Evolutionary conservation across 495 filamentous ascomycete species (phyloP).

Genomic region (Podospora appendiculata): DNA sequence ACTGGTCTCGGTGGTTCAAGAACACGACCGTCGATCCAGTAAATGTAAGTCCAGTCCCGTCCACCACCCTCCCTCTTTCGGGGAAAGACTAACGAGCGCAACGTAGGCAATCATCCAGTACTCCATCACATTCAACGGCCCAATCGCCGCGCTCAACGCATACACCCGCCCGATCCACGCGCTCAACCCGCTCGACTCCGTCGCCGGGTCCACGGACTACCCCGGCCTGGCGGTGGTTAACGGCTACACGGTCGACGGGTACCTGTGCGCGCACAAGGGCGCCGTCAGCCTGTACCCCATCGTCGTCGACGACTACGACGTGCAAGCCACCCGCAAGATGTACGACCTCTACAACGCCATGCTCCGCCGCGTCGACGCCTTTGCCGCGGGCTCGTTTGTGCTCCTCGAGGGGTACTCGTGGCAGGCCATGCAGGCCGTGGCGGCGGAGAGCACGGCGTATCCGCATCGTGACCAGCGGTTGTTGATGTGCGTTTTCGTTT

Average conservation of each 20-base stretch:
- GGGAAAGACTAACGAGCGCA: neutral
- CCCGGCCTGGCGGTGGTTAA: conserved; percentile 34
- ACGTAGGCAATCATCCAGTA: neutral
- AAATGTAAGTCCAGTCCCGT: conserved; percentile 21
- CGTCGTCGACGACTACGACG: conserved; percentile 36
- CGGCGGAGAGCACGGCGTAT: conserved; percentile 33
- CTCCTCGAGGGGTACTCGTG: conserved; percentile 47
- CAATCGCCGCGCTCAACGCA: conserved; percentile 14
- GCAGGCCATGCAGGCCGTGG: conserved; percentile 33
- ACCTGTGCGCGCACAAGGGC: conserved; percentile 33
- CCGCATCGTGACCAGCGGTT: conserved; percentile 33
- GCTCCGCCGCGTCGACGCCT: conserved; percentile 2
- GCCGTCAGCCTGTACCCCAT: conserved; percentile 35
- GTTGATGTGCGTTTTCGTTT: conserved; percentile 17
- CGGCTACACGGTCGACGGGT: conserved; percentile 20
- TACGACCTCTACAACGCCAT: conserved; percentile 33
- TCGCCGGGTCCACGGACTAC: conserved; percentile 25
- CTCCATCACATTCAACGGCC: neutral
- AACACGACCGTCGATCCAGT: conserved; percentile 26
- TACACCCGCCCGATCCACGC: conserved; percentile 36
- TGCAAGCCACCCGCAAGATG: conserved; percentile 28
- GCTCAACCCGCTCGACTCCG: conserved; percentile 26
- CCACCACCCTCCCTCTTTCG: neutral
- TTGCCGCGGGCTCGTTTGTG: conserved; percentile 29
- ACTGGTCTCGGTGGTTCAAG: conserved; percentile 40